phyloP scores from a whole-genome alignment of 768 basidiomycete genomes.

The Amanita subjunquillea region DNA sequence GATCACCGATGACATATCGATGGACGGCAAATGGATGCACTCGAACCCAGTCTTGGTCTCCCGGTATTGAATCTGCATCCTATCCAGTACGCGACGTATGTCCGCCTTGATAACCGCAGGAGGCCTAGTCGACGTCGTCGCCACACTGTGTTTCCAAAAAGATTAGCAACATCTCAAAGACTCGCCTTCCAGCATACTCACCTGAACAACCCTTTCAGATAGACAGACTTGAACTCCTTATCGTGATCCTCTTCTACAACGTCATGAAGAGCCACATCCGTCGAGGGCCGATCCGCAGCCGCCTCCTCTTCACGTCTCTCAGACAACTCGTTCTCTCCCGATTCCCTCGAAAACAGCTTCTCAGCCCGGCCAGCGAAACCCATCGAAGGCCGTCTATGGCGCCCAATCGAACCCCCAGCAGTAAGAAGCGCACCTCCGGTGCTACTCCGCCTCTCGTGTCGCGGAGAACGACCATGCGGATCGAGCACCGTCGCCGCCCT shows the following conservation, averaged over 20 bases:
- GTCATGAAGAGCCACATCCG: slow-evolving; percentile 32
- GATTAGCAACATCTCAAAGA: slow-evolving; percentile 2
- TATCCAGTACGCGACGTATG: slow-evolving; percentile 77
- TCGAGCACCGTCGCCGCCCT: slow-evolving; percentile 74
- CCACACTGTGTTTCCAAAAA: slow-evolving; percentile 47
- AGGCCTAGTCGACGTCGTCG: slow-evolving; percentile 89
- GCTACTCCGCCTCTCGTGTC: slow-evolving; percentile 72
- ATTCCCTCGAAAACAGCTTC: slow-evolving; percentile 39
- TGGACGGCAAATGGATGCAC: slow-evolving; percentile 91
- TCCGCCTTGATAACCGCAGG: slow-evolving; percentile 75
- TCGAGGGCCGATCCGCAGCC: slow-evolving; percentile 16
- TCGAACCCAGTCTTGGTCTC: slow-evolving; percentile 90
- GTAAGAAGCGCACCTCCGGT: slow-evolving; percentile 51
- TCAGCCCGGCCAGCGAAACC: slow-evolving; percentile 40
- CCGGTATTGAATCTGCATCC: slow-evolving; percentile 92
- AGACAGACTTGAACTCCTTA: slow-evolving; percentile 87
- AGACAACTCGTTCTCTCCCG: slow-evolving; percentile 34
- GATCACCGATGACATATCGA: slow-evolving; percentile 71
- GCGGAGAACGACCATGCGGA: slow-evolving; percentile 45
- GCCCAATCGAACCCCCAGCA: slow-evolving; percentile 47
- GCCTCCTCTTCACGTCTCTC: slow-evolving; percentile 35
- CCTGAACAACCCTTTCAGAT: slow-evolving; percentile 94
- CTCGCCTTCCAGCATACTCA: slow-evolving; percentile 20
- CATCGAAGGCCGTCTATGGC: slow-evolving; percentile 64
- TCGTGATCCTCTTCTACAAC: slow-evolving; percentile 31